These are phyloP conservation scores for Apocynum venetum DNA, from an alignment of 257 asterid species.

Conservation along the genomic window DNA sequence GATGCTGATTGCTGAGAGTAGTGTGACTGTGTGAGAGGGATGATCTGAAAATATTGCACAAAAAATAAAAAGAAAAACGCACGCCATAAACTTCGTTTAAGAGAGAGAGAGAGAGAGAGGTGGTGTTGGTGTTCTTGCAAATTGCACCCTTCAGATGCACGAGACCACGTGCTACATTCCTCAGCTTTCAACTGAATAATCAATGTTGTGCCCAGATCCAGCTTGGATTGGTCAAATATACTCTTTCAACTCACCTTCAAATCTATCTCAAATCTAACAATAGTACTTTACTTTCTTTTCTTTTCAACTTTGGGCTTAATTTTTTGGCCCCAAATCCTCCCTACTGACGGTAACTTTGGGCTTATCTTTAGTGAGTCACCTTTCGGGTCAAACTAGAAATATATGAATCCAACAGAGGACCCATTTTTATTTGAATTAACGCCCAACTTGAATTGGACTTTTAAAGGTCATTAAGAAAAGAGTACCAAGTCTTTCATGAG, in stretches of 20 bases:
- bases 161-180: background rate
- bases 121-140: background rate
- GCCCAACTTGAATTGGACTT: background rate
- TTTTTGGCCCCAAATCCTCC: too few species aligned
- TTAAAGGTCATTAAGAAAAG: background rate
- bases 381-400: background rate
- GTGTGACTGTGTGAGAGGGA: background rate
- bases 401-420: background rate
- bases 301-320: too few species aligned
- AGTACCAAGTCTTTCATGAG: background rate
- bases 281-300: too few species aligned
- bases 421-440: background rate
- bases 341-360: too few species aligned
- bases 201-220: background rate
- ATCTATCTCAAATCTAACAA: background rate
- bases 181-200: slow-evolving; percentile 1
- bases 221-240: background rate
- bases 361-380: background rate
- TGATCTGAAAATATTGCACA: background rate
- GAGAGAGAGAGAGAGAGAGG: background rate
- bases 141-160: background rate
- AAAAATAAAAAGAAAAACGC: background rate
- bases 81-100: background rate
- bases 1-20: background rate
- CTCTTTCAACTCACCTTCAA: background rate